Base-by-base conservation (phyloP, 2,329 filamentous ascomycete species). In the Atkinsonella hypoxylon region DNA sequence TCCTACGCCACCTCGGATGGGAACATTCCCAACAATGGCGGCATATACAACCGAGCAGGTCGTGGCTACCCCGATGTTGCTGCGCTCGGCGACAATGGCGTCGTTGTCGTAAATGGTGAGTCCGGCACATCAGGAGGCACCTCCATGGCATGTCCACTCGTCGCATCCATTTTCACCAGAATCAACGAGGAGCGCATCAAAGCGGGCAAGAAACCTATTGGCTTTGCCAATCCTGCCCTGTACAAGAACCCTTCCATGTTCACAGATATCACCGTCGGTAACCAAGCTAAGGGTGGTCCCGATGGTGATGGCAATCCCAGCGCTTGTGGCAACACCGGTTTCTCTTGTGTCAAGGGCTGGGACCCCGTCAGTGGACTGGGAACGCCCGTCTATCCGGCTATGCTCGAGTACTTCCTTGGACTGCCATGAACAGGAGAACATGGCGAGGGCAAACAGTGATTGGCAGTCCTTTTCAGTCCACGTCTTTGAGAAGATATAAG, bases 51-150 rank as follows among this genome's bases (percentile, higher is more conserved):
- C 55, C 75, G 74, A 0, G 64, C 54, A 1, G 67, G 67, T 9
- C 63, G 69, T 38, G 68, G 60, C 2, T 70, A 67, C 48, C 68
- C 68, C 1, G 69, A 71, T 48, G 56, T 71, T 4, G 57, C 61
- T 7, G 64, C 65, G 4, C 67, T 80, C 46, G 68, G 77, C 2
- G 62, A 74, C 31, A 65, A 75, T 45, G 70, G 70, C 20, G 59
- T 62, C 9, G 72, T 73, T 51, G 1, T 75, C 64, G 38, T 45
- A 20, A 12, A 39, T 26, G 57, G 56, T 6, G 32, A 74, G 71
- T 41, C 17, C 13, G 32, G 20, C 15, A 43, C 12, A 6, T 38
- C 34, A 13, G 49, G 49, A 3, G 54, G 54, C 40, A 59, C 58
- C 13, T 56, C 53, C 11, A 48, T 55, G 12, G 50, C 56, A 5